A percentile compares a stretch with the other conserved stretches of the same genome.
phyloP scores from a whole-genome alignment of 768 basidiomycete species.

The Calocybe cyanea region DNA sequence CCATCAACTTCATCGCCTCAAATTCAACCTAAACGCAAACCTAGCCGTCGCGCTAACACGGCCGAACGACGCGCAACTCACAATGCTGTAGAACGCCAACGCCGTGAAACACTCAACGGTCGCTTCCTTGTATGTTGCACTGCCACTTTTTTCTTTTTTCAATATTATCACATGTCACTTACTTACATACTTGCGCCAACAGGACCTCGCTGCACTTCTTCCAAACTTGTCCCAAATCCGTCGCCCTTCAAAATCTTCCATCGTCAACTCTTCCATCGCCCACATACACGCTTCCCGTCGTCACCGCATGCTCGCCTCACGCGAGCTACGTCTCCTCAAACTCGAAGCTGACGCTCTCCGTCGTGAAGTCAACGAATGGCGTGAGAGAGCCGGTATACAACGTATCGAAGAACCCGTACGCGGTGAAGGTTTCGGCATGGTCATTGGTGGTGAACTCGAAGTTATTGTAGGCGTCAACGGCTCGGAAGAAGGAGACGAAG shows the following conservation, averaged over 20 bases:
- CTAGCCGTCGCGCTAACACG: constrained; percentile 87
- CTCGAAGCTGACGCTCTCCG: constrained; percentile 83
- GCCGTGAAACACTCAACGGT: constrained; percentile 89
- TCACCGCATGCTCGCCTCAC: constrained; percentile 60
- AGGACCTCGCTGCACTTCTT: constrained; percentile 90
- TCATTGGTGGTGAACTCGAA: constrained; percentile 69
- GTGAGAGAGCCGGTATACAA: constrained; percentile 68
- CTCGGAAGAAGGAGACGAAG: constrained; percentile 55
- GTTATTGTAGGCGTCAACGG: constrained; percentile 47
- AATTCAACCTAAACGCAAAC: constrained; percentile 64
- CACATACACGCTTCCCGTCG: constrained; percentile 75
- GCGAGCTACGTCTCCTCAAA: constrained; percentile 77
- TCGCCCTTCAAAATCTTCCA: constrained; percentile 92
- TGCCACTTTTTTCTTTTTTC: constrained; percentile 6
- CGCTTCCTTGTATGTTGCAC: constrained; percentile 71
- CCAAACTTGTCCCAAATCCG: constrained; percentile 89
- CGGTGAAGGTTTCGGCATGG: constrained; percentile 68
- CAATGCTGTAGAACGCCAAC: constrained; percentile 93
- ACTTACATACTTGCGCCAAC: constrained; percentile 8
- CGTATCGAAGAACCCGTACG: constrained; percentile 71
- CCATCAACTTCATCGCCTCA: constrained; percentile 13
- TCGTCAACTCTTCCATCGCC: constrained; percentile 94
- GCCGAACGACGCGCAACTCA: constrained; percentile 95
- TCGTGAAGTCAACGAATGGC: constrained; percentile 92
- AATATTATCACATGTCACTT: constrained; percentile 3